Evolutionary conservation across 306 rosid species (phyloP).

Genomic region (Cyclanthera cordifolia): DNA sequence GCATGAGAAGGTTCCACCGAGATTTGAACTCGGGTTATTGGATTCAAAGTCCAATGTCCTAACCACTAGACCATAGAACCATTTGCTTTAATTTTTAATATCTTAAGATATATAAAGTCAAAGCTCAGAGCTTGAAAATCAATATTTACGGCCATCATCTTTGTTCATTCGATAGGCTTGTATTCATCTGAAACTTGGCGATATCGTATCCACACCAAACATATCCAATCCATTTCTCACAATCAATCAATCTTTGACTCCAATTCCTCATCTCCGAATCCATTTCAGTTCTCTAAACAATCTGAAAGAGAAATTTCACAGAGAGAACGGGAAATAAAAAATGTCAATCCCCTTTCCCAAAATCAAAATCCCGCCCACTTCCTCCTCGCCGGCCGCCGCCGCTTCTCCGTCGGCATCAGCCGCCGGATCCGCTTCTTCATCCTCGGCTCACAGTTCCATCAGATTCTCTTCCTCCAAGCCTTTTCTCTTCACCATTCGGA

Average conservation of each 20-base stretch:
- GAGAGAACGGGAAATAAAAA: conserved; percentile 2
- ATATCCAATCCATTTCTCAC: conserved; percentile 9
- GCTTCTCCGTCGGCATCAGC: conserved; percentile 27
- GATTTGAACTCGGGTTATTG: conserved; percentile 5
- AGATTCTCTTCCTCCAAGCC: conserved; percentile 26
- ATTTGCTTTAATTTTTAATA: background rate
- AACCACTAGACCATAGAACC: conserved; percentile 2
- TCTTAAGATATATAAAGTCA: too few relatives aligned
- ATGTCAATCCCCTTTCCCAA: conserved; percentile 74
- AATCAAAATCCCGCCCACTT: conserved; percentile 30
- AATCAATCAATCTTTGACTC: conserved; percentile 1
- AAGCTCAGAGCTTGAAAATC: too few relatives aligned
- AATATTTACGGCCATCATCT: background rate
- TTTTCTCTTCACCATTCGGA: conserved; percentile 34
- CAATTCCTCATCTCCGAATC: background rate
- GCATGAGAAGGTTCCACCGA: background rate
- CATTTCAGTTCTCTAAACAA: background rate
- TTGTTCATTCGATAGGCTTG: background rate
- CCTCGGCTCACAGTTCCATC: conserved; percentile 21
- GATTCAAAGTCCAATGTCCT: conserved; percentile 10
- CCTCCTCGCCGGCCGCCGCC: conserved; percentile 33
- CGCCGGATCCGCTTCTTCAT: conserved; percentile 21
- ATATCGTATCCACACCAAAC: conserved; percentile 50
- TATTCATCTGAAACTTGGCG: conserved; percentile 40
- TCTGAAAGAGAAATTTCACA: background rate